Percentiles rank a stretch among this genome's conserved stretches.
phyloP scores from a whole-genome alignment of 352 stramenopile species.

The Globisporangium megalacanthum region DNA sequence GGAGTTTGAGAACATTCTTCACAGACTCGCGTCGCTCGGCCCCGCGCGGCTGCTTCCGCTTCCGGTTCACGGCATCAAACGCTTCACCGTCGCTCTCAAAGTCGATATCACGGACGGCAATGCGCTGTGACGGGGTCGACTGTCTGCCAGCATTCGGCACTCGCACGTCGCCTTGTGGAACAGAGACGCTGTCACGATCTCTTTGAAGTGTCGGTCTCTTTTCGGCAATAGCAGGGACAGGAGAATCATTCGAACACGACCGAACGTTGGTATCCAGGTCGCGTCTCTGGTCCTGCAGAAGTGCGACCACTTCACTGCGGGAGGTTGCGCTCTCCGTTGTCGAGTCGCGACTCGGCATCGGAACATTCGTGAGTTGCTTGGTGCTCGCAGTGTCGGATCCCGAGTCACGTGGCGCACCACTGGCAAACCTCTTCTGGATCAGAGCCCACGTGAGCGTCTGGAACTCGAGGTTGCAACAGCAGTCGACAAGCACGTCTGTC shows the following conservation, averaged over 20 bases:
- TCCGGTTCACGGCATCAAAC: background rate
- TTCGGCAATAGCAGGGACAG: background rate
- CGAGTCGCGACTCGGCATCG: constrained; percentile 3
- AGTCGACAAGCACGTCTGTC: constrained; percentile 16
- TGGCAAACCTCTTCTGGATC: constrained; percentile 15
- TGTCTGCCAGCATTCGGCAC: background rate
- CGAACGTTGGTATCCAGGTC: constrained; percentile 8
- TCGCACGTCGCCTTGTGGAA: background rate
- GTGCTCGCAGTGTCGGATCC: background rate
- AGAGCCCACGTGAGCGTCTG: constrained; percentile 23
- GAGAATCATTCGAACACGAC: background rate
- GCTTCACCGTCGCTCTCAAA: background rate
- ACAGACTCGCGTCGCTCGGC: constrained; percentile 24
- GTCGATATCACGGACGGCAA: constrained; percentile 7
- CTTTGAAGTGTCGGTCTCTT: background rate
- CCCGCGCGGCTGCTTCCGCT: constrained; percentile 5
- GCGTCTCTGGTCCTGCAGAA: constrained; percentile 10
- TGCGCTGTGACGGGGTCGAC: background rate
- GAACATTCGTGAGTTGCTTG: constrained; percentile 3
- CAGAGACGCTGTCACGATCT: background rate
- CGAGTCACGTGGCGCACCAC: background rate
- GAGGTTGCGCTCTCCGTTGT: background rate
- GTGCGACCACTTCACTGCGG: constrained; percentile 5
- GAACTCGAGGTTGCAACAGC: constrained; percentile 25
- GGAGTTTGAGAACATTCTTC: constrained; percentile 46